Conservation (phyloP, 352 stramenopile genomes). For the Phytophthora sp. region DNA sequence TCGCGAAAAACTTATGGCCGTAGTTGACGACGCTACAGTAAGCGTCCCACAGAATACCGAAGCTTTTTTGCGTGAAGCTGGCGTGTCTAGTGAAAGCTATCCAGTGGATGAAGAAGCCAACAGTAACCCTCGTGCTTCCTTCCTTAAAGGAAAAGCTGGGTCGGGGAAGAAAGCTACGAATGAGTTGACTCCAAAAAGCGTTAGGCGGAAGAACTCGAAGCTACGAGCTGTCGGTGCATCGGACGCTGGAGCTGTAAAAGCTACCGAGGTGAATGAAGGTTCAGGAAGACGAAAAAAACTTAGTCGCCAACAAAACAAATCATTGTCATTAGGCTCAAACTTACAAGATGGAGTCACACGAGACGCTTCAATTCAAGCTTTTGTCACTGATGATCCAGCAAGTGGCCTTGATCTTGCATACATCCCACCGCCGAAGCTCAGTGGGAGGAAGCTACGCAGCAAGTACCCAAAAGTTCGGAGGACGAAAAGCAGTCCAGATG, state of each 20-base stretch:
- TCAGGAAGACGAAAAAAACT: conserved; percentile 17
- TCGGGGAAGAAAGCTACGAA: conserved; percentile 21
- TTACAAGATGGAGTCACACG: conserved; percentile 8
- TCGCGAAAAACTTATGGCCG: conserved; percentile 35
- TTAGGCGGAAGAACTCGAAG: conserved; percentile 25
- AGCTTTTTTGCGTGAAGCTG: conserved; percentile 41
- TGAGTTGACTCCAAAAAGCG: conserved; percentile 17
- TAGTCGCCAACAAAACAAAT: conserved; percentile 27
- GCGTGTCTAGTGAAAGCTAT: conserved; percentile 14
- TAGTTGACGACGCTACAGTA: conserved; percentile 43
- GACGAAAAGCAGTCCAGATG: conserved; percentile 30
- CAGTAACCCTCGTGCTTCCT: conserved; percentile 11
- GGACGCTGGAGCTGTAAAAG: conserved; percentile 21
- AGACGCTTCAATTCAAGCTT: conserved; percentile 12
- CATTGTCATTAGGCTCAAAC: conserved; percentile 7
- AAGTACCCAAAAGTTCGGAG: conserved; percentile 34
- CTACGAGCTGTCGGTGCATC: conserved; percentile 9
- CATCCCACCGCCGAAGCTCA: conserved; percentile 35
- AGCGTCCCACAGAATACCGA: conserved; percentile 46
- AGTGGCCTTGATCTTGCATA: conserved; percentile 18
- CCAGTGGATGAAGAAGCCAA: conserved; percentile 12
- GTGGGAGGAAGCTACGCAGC: conserved; percentile 40
- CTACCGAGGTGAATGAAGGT: conserved; percentile 14
- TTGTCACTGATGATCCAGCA: conserved; percentile 7
- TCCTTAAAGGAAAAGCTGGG: conserved; percentile 24